Base-by-base conservation (phyloP, 345 rosid genomes). In the Abelmoschus esculentus region DNA sequence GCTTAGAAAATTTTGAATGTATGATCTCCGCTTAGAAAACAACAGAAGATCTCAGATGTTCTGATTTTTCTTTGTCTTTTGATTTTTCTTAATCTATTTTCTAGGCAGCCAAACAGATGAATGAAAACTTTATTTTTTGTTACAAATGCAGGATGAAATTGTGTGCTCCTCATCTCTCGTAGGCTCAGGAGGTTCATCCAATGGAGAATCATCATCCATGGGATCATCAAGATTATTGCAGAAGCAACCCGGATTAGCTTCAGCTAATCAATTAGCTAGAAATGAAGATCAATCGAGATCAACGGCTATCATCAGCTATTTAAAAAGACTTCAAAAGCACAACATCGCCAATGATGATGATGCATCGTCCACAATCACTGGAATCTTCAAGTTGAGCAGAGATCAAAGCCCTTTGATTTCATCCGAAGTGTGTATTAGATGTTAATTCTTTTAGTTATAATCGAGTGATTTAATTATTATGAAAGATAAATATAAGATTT, bases 61-160 rank as follows among this genome's bases (percentile, higher is more conserved):
- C 38, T 34, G 5, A 34, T 34, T 34, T 34, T 22, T 22, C 26
- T 22, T 22, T 22, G 26, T 22, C 0, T 22, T 22, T 1, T 22
- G 26, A 22, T 22, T 22, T 22, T 22, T 22, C 26, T 22, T 22
- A 22, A 22, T 22, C 1, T 22, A 2, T 34, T 74, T 80, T 76
- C 67, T 46, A 9, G 2, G 55, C 31, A 60, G 29, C 61, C 61
- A 61, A 47, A 50, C 63, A 76, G 34, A 13, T 5, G 14, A 31
- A 17, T 38, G 31, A 44, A 49, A 11, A 15, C 13, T 7, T 2
- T 10, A 3, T 17, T 1, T 58, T 57, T 28, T 2, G 15, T 22
- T 7, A 3, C 13, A 47, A 76, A 68, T 75, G 82, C 82, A 87
- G 92, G 88, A 83, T 62, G 90, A 86, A 50, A 80, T 78, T 29